Base-by-base conservation (phyloP, 768 basidiomycete species). In the Lactifluus hygrophoroides region DNA sequence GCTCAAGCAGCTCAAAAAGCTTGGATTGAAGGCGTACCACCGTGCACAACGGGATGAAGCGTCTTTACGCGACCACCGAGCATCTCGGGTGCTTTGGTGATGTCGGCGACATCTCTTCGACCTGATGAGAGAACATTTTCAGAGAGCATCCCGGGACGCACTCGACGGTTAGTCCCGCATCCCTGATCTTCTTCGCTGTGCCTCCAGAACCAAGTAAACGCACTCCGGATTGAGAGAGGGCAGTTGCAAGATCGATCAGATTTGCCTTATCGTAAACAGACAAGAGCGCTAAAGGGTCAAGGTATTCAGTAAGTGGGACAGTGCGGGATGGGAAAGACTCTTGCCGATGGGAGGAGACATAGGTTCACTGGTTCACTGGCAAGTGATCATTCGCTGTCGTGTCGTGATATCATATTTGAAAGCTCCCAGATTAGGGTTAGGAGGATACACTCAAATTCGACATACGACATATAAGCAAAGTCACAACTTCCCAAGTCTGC, bases 11-110 rank as follows among this genome's bases (percentile, higher is more conserved):
- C n/a, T 13, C 16, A 32, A 35, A 27, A 40, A 11, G 14, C 27
- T 3, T 2, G 55, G 49, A 28, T 1, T 23, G 52, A 54, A 45
- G 21, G 68, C 74, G 42, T 66, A 94, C 94, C 96, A 70, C 96
- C 96, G 66, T 99, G 96, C 19, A 99, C 92, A 13, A 89, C 94
- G 46, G 96, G 96, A 68, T 99, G 96, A 10, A 99, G 83, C 2
- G 96, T 99, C 76, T 99, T 98, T 56, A 98, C 96, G 65, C 96
- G 80, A 25, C 96, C 96, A 53, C 96, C 95, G 3, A 99, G 81
- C 94, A 99, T 98, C 73, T 99, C 96, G 5, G 96, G 95, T 0
- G 94, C 94, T 67, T 94, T 95, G 49, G 96, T 98, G 73, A 98
- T 88, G 69, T 91, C 88, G 5, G 95, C 90, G 54, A 99, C 94